Conservation (phyloP, 2,329 filamentous ascomycete species). For the Colletotrichum noveboracense region DNA sequence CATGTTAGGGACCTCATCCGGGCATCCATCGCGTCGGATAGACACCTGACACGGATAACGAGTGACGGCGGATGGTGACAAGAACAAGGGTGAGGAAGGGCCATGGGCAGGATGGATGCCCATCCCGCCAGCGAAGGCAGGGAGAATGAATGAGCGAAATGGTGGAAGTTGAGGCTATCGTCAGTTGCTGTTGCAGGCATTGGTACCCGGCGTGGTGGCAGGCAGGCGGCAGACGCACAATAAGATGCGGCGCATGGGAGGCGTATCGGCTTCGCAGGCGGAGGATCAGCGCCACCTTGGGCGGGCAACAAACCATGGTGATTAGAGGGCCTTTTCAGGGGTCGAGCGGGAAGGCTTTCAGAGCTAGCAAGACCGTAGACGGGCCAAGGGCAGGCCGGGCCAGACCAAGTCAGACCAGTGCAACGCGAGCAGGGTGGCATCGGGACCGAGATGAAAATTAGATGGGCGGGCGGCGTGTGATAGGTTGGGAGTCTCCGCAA, state of each 20-base stretch:
- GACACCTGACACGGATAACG: background rate
- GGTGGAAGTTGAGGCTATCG: background rate
- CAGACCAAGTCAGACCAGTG: background rate
- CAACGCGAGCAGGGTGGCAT: background rate
- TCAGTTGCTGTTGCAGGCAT: background rate
- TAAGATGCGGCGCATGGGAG: slow-evolving; percentile 24
- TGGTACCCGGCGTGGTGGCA: background rate
- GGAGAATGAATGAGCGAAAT: no score
- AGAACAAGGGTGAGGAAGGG: background rate
- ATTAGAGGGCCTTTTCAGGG: slow-evolving; percentile 10
- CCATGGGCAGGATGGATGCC: background rate
- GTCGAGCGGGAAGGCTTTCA: slow-evolving; percentile 18
- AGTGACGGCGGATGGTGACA: background rate
- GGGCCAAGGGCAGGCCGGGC: background rate
- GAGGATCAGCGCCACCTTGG: slow-evolving; percentile 17
- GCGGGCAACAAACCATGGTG: slow-evolving; percentile 7
- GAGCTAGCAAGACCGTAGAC: background rate
- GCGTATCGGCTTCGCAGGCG: slow-evolving; percentile 17
- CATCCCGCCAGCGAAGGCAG: no score
- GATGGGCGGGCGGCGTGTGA: background rate
- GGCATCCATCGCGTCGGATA: background rate
- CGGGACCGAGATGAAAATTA: background rate
- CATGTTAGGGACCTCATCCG: background rate
- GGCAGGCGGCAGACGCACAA: slow-evolving; percentile 14
- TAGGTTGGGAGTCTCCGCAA: slow-evolving; percentile 1